A percentile compares a stretch with the other conserved stretches of the same genome.
phyloP scores from a whole-genome alignment of 441 rosid genomes.

The Corymbia citriodora region DNA sequence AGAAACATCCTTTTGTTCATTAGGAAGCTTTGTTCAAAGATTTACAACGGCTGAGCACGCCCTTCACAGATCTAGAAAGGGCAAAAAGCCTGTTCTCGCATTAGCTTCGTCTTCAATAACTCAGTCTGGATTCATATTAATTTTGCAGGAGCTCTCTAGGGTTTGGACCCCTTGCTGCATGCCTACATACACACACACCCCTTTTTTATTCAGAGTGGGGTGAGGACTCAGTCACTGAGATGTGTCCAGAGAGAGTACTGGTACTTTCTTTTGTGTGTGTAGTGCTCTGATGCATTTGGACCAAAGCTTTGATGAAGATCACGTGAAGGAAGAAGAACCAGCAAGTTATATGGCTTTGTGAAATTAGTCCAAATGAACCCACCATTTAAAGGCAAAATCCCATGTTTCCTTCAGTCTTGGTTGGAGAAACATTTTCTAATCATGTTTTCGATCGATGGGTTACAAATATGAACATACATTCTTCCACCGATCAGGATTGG shows the following conservation, averaged over 20 bases:
- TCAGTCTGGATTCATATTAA: background rate
- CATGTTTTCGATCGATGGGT: background rate
- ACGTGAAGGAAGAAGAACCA: background rate
- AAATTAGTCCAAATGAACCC: background rate
- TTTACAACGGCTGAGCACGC: background rate
- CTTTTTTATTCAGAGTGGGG: background rate
- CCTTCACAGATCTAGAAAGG: background rate
- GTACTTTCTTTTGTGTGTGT: background rate
- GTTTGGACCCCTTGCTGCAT: background rate
- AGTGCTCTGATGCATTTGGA: background rate
- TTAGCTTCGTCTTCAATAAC: background rate
- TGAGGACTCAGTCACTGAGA: background rate
- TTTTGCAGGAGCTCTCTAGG: background rate
- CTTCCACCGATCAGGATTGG: background rate
- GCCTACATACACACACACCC: background rate
- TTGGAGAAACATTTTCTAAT: background rate
- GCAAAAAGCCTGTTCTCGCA: background rate
- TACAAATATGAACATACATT: background rate
- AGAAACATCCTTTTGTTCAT: background rate
- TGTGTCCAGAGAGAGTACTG: background rate
- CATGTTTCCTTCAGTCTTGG: background rate
- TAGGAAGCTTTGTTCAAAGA: background rate
- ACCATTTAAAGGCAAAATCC: background rate
- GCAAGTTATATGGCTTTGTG: background rate
- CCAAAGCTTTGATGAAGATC: background rate